These are phyloP conservation scores for Diplosphaera chodatii DNA, from an alignment of 139 green algal species.

Conservation along the genomic window DNA sequence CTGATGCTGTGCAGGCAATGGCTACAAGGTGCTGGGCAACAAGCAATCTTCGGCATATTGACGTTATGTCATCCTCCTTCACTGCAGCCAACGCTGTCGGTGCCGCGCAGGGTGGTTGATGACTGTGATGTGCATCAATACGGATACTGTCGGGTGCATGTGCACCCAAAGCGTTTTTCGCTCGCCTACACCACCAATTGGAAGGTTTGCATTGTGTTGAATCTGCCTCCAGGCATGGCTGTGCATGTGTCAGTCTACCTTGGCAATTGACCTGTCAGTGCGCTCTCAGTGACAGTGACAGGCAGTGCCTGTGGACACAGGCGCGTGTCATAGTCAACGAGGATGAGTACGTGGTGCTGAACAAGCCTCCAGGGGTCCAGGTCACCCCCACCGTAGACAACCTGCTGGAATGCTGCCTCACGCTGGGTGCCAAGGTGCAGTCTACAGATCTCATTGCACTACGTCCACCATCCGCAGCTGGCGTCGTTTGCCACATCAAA, in stretches of 20 bases:
- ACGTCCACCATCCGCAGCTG: background rate
- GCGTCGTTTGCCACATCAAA: background rate
- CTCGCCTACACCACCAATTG: slow-evolving; percentile 34
- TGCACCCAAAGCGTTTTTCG: slow-evolving; percentile 71
- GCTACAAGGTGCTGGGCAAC: background rate
- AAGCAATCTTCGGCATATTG: background rate
- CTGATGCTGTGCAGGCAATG: background rate
- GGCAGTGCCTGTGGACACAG: background rate
- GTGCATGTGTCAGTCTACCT: background rate
- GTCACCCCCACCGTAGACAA: slow-evolving; percentile 52
- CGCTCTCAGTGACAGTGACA: background rate
- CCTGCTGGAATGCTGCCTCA: slow-evolving; percentile 26
- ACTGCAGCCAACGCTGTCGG: slow-evolving; percentile 3
- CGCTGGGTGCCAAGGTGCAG: slow-evolving; percentile 8
- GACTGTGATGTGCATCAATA: slow-evolving; percentile 12
- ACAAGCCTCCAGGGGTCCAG: slow-evolving; percentile 74
- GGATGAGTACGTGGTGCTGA: slow-evolving; percentile 56
- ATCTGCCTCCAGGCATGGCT: background rate
- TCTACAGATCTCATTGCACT: background rate
- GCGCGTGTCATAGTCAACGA: slow-evolving; percentile 35
- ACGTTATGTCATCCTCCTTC: background rate
- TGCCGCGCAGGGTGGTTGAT: slow-evolving; percentile 2
- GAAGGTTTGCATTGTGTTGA: slow-evolving; percentile 3
- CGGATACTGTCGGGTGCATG: slow-evolving; percentile 66
- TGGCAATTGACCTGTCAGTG: background rate